phyloP scores from a whole-genome alignment of 371 early-diverging fungal species.

The Zancudomyces culisetae region DNA sequence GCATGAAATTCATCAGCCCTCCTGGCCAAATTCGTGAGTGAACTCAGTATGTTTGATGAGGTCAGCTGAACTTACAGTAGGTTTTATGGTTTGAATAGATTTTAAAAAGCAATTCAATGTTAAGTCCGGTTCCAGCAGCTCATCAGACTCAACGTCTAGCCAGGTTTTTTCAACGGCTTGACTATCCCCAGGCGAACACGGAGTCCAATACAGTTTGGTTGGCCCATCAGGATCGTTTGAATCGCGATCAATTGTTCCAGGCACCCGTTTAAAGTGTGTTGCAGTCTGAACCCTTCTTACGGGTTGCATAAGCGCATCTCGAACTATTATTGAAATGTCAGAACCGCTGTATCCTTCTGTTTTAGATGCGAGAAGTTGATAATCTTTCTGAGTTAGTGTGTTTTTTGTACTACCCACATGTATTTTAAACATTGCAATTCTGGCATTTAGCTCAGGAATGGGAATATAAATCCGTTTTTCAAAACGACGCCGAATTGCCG shows the following conservation, averaged over 20 bases:
- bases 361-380: conserved; percentile 29
- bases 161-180: conserved; percentile 75
- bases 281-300: conserved; percentile 70
- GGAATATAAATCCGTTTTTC: conserved; percentile 60
- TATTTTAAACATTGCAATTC: conserved; percentile 41
- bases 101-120: conserved; percentile 65
- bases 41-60: conserved; percentile 64
- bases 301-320: conserved; percentile 47
- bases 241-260: conserved; percentile 26
- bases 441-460: conserved; percentile 57
- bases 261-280: conserved; percentile 82
- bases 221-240: conserved; percentile 38
- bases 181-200: conserved; percentile 90
- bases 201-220: conserved; percentile 45
- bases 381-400: conserved; percentile 32
- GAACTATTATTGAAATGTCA: conserved; percentile 78
- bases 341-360: conserved; percentile 62
- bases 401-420: conserved; percentile 34
- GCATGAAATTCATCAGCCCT: too few relatives aligned
- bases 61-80: conserved; percentile 74
- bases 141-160: conserved; percentile 65
- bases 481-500: conserved; percentile 71
- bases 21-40: conserved; percentile 77
- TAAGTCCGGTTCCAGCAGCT: conserved; percentile 79
- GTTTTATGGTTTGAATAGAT: conserved; percentile 54